Conservation (phyloP, 2,329 filamentous ascomycete genomes). For the Fusarium sp. region DNA sequence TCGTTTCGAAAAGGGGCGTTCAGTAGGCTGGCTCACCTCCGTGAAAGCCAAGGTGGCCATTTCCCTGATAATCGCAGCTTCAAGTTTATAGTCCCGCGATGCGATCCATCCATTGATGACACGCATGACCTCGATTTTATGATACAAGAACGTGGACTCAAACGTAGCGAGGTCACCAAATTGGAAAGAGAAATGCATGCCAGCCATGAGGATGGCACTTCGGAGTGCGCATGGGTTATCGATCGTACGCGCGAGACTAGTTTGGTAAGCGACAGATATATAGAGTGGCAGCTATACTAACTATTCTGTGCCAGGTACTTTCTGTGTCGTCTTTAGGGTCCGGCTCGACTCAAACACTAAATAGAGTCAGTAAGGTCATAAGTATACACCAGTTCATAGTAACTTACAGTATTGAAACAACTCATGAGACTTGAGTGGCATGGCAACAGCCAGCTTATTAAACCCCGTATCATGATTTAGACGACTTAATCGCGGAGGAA, state of each 20-base stretch:
- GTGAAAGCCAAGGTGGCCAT: conserved; percentile 11
- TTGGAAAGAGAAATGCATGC: conserved; percentile 16
- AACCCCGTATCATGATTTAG: neutral
- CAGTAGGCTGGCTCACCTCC: neutral
- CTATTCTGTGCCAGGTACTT: neutral
- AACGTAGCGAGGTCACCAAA: neutral
- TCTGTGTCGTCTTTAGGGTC: neutral
- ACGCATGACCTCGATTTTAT: conserved; percentile 10
- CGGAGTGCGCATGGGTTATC: neutral
- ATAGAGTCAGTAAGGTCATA: neutral
- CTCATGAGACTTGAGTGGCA: conserved; percentile 15
- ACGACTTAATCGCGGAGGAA: neutral
- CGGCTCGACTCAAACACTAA: neutral
- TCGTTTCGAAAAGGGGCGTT: accelerated
- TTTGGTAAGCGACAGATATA: neutral
- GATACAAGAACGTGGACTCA: conserved; percentile 5
- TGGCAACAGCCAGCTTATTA: neutral
- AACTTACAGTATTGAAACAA: conserved; percentile 15
- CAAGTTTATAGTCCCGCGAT: neutral
- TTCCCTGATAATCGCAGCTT: neutral
- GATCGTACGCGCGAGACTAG: neutral
- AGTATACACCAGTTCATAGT: accelerated
- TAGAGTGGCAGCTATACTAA: neutral
- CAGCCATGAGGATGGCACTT: conserved; percentile 1
- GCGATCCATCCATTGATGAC: conserved; percentile 11